phyloP scores from a whole-genome alignment of 1,284 basidiomycete species.

The Vanrija pseudolonga region DNA sequence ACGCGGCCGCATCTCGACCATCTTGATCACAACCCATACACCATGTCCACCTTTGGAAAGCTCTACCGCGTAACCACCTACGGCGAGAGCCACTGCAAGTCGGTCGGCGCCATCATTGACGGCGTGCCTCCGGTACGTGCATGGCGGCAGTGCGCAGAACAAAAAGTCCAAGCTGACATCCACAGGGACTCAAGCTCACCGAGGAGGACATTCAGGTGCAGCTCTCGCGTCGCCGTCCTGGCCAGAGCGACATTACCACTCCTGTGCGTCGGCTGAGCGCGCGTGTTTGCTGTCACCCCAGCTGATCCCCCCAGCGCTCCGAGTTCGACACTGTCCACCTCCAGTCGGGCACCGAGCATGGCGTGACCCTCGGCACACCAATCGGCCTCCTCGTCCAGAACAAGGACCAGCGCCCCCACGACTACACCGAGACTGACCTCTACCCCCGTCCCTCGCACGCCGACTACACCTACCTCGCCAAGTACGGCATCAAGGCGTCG shows the following conservation, averaged over 20 bases:
- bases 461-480: slow-evolving; percentile 96
- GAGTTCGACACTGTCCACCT: slow-evolving; percentile 94
- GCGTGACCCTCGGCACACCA: slow-evolving; percentile 93
- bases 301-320: slow-evolving; percentile 65
- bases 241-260: slow-evolving; percentile 94
- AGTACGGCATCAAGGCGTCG: slow-evolving; percentile 96
- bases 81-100: slow-evolving; percentile 95
- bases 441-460: slow-evolving; percentile 97
- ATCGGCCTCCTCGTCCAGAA: slow-evolving; percentile 94
- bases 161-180: neutral
- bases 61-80: slow-evolving; percentile 94
- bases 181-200: slow-evolving; percentile 74
- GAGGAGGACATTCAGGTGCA: slow-evolving; percentile 87
- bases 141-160: neutral
- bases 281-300: neutral
- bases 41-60: slow-evolving; percentile 89
- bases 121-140: slow-evolving; percentile 71
- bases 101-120: slow-evolving; percentile 96
- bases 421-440: slow-evolving; percentile 96
- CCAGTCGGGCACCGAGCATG: slow-evolving; percentile 91
- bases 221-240: slow-evolving; percentile 85
- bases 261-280: slow-evolving; percentile 61
- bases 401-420: slow-evolving; percentile 96
- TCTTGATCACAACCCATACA: slow-evolving; percentile 9
- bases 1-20: neutral